phyloP scores from a whole-genome alignment of 2,329 filamentous ascomycete species.

The Trichoderma hamatum region DNA sequence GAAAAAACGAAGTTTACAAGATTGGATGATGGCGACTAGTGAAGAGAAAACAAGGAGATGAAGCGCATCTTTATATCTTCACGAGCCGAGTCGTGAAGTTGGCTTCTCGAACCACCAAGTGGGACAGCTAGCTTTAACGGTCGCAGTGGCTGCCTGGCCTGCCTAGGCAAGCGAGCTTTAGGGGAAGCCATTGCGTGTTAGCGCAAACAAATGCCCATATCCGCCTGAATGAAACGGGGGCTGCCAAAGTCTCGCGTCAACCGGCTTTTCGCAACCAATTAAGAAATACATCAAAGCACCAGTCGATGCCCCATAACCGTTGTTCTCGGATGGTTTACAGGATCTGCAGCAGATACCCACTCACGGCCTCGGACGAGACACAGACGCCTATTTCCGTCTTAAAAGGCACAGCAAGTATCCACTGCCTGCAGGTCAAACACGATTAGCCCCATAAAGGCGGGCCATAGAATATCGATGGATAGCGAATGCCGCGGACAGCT shows the following conservation, averaged over 20 bases:
- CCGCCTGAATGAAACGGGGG: neutral
- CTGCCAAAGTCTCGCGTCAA: too few species aligned
- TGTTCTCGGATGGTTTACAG: neutral
- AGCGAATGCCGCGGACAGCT: neutral
- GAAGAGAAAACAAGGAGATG: neutral
- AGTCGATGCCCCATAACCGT: too few species aligned
- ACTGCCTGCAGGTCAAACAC: neutral
- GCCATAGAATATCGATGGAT: too few species aligned
- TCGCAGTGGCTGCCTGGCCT: neutral
- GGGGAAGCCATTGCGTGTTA: neutral
- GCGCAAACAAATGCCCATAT: neutral
- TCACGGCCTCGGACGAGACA: neutral
- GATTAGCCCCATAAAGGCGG: neutral
- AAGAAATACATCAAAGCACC: neutral
- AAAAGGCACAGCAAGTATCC: neutral
- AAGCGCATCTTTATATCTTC: neutral
- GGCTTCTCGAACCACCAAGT: neutral
- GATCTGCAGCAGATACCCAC: neutral
- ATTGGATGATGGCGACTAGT: neutral
- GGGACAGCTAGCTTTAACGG: slow-evolving; percentile 4
- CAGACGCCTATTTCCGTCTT: neutral
- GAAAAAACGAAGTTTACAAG: neutral
- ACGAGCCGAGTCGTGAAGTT: neutral
- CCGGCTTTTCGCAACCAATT: neutral
- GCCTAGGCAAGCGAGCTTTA: neutral